Conservation (phyloP, 2,329 filamentous ascomycete genomes). For the Gliomastix tumulicola region DNA sequence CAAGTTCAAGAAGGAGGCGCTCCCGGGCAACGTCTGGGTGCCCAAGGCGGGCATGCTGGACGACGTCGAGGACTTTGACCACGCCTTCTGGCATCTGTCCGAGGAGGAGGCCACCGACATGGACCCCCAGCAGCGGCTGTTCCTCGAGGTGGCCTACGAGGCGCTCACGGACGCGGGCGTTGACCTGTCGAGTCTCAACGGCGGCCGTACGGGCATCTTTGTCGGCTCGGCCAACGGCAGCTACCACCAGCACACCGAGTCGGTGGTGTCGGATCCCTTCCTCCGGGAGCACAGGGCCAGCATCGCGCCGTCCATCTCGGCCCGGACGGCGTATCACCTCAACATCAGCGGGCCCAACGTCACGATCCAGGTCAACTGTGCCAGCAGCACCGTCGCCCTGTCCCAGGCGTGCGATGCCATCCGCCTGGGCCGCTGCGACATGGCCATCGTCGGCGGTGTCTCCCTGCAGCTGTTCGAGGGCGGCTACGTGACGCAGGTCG, state of each 20-base stretch:
- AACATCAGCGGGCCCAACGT: slow-evolving; percentile 14
- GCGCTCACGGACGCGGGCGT: slow-evolving; percentile 10
- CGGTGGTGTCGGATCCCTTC: neutral
- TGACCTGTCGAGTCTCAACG: neutral
- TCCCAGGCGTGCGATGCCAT: slow-evolving; percentile 28
- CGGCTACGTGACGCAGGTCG: neutral
- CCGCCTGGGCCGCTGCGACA: slow-evolving; percentile 18
- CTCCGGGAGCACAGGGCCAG: slow-evolving; percentile 1
- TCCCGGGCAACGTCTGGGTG: slow-evolving; percentile 7
- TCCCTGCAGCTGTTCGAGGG: slow-evolving; percentile 9
- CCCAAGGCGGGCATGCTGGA: too few species aligned
- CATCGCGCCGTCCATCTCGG: slow-evolving; percentile 1
- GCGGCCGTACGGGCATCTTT: slow-evolving; percentile 1
- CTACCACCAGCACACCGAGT: neutral
- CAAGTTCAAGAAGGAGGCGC: slow-evolving; percentile 1
- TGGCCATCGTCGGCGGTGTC: slow-evolving; percentile 20
- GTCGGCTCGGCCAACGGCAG: slow-evolving; percentile 1
- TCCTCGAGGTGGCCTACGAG: slow-evolving; percentile 12
- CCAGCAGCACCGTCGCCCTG: slow-evolving; percentile 30
- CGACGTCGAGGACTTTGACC: slow-evolving; percentile 37
- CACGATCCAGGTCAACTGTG: slow-evolving; percentile 38
- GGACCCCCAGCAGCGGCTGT: slow-evolving; percentile 10
- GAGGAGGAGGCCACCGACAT: slow-evolving; percentile 2
- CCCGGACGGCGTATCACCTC: slow-evolving; percentile 4
- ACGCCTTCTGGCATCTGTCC: slow-evolving; percentile 4